phyloP scores from a whole-genome alignment of 1,139 yeast genomes.

The Yamadazyma friedrichii region DNA sequence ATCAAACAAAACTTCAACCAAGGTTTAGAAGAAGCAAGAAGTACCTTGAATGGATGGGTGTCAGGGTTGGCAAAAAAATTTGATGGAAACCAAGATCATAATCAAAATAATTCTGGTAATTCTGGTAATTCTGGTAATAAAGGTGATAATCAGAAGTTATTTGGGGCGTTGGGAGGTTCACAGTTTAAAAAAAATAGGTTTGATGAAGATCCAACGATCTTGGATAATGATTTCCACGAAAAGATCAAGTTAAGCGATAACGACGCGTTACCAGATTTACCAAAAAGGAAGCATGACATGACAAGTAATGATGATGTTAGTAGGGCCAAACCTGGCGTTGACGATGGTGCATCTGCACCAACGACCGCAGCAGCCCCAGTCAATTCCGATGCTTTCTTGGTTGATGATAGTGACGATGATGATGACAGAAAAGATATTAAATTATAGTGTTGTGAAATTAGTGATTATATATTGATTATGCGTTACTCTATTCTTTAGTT shows the following conservation, averaged over 20 bases:
- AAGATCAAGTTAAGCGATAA: conserved; percentile 53
- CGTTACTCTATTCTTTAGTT: too few species aligned
- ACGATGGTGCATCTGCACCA: conserved; percentile 14
- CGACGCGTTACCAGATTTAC: conserved; percentile 24
- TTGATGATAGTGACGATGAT: conserved; percentile 78
- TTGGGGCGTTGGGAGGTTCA: conserved; percentile 51
- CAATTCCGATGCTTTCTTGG: conserved; percentile 69
- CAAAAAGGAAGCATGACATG: conserved; percentile 16
- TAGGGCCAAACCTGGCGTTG: not conserved
- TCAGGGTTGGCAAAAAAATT: conserved; percentile 66
- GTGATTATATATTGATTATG: too few species aligned
- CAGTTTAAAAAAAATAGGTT: conserved; percentile 37
- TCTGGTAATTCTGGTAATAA: not conserved
- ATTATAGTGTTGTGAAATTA: conserved; percentile 1
- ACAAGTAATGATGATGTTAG: conserved; percentile 12
- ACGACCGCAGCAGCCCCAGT: conserved; percentile 57
- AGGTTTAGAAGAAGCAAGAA: conserved; percentile 82
- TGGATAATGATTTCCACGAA: conserved; percentile 54
- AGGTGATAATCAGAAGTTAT: conserved; percentile 31
- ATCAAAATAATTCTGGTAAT: not conserved
- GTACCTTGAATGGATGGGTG: conserved; percentile 80
- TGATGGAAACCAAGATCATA: conserved; percentile 19
- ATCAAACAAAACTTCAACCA: conserved; percentile 68
- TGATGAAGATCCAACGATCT: conserved; percentile 56
- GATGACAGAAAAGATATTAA: conserved; percentile 25